Percentiles rank a stretch among this genome's conserved stretches.
phyloP scores from a whole-genome alignment of 768 basidiomycete species.

The Inosperma sp. region DNA sequence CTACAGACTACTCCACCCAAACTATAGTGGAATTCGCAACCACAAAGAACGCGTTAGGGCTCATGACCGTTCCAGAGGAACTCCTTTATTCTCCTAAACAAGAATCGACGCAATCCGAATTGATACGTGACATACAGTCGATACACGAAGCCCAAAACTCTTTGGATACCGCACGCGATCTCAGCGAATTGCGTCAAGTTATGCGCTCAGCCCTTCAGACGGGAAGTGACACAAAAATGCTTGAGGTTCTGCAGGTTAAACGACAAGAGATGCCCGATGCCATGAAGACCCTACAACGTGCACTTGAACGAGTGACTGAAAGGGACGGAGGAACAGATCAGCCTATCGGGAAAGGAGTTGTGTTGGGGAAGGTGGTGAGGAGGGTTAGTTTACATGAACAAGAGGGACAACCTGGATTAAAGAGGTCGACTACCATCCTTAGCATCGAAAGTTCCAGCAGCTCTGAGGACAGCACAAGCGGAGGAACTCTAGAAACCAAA shows the following conservation, averaged over 20 bases:
- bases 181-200: slow-evolving; percentile 50
- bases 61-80: slow-evolving; percentile 13
- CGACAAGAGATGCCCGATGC: slow-evolving; percentile 75
- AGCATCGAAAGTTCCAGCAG: slow-evolving; percentile 24
- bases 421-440: slow-evolving; percentile 23
- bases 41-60: slow-evolving; percentile 19
- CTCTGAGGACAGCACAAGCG: slow-evolving; percentile 15
- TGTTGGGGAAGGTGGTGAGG: slow-evolving; percentile 18
- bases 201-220: slow-evolving; percentile 55
- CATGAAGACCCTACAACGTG: slow-evolving; percentile 70
- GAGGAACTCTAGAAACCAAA: slow-evolving; percentile 12
- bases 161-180: slow-evolving; percentile 48
- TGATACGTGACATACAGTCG: slow-evolving; percentile 22
- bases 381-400: slow-evolving; percentile 17
- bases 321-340: slow-evolving; percentile 10
- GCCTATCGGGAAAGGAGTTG: slow-evolving; percentile 12
- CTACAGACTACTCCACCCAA: slow-evolving; percentile 12
- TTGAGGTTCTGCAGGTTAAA: slow-evolving; percentile 56
- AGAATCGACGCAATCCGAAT: not conserved
- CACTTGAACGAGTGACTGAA: slow-evolving; percentile 25
- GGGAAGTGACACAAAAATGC: slow-evolving; percentile 59
- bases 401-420: slow-evolving; percentile 3
- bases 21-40: slow-evolving; percentile 18
- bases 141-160: slow-evolving; percentile 30
- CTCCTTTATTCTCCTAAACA: slow-evolving; percentile 4